Conservation (phyloP, 202 grass and related monocot genomes). For the Setaria viridis region DNA sequence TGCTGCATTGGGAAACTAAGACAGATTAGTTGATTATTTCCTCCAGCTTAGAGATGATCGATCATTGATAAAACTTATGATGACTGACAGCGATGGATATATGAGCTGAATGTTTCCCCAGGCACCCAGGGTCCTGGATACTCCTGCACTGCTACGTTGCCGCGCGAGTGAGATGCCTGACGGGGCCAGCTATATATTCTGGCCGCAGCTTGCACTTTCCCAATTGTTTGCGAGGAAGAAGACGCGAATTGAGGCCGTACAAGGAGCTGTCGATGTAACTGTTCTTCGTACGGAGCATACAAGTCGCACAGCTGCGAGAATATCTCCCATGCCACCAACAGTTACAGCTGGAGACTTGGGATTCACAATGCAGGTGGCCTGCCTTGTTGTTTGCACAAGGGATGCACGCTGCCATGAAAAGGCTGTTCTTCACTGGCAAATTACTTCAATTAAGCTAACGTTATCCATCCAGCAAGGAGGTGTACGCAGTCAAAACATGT, state of each 20-base stretch:
- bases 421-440: too few species aligned
- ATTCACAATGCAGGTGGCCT: not conserved
- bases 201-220: not conserved
- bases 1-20: not conserved
- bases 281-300: not conserved
- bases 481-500: too few species aligned
- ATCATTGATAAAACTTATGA: too few species aligned
- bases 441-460: too few species aligned
- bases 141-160: not conserved
- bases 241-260: not conserved
- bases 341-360: not conserved
- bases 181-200: not conserved
- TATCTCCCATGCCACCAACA: not conserved
- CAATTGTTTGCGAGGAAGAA: not conserved
- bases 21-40: not conserved
- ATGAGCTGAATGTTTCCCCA: not conserved
- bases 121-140: not conserved
- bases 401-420: too few species aligned
- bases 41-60: not conserved
- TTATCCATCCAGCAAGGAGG: too few species aligned
- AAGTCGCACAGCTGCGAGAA: constrained; percentile 10
- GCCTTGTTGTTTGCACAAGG: too few species aligned
- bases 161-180: not conserved
- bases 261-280: not conserved
- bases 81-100: too few species aligned